Percentiles rank a stretch among this genome's conserved stretches.
These are phyloP conservation scores for Fusarium musae DNA, from an alignment of 2,329 filamentous ascomycete genomes.

Conservation along the genomic window DNA sequence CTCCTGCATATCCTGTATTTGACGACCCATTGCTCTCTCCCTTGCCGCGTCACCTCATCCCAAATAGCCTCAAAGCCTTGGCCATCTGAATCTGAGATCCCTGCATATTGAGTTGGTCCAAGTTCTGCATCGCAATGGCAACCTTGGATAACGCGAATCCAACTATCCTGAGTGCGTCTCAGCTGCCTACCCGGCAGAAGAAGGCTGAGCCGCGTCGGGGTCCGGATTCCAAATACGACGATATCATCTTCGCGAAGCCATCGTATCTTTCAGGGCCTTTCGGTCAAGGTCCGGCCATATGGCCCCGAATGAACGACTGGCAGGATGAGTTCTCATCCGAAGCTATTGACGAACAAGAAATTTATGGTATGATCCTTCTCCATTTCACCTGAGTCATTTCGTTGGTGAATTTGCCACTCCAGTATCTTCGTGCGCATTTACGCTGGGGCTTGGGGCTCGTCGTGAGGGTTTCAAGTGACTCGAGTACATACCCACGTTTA, in stretches of 20 bases:
- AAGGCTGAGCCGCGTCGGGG: conserved; percentile 59
- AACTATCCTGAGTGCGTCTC: conserved; percentile 86
- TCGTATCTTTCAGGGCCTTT: conserved; percentile 56
- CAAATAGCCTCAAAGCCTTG: conserved; percentile 24
- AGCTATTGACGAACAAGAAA: conserved; percentile 95
- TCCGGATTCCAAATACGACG: conserved; percentile 60
- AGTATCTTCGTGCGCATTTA: not conserved
- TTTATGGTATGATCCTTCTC: conserved; percentile 75
- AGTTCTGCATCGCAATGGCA: conserved; percentile 35
- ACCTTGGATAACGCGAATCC: conserved; percentile 85
- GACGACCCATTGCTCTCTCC: not conserved
- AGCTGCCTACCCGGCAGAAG: conserved; percentile 82
- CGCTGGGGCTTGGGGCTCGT: not conserved
- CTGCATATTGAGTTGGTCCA: conserved; percentile 17
- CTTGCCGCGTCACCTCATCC: conserved; percentile 13
- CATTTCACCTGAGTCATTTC: conserved; percentile 10
- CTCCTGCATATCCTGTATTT: conserved; percentile 12
- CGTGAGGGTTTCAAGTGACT: not conserved
- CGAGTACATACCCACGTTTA: not conserved
- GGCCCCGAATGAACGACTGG: conserved; percentile 51
- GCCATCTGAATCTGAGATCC: conserved; percentile 17
- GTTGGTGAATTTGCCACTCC: conserved; percentile 14
- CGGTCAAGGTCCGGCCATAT: conserved; percentile 49
- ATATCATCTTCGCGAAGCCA: conserved; percentile 59
- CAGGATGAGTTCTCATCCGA: conserved; percentile 74